Evolutionary conservation across 805 yeast genomes (phyloP), one percentile per base, ranked within the genome.

Genomic region (Candida chauliodis): DNA sequence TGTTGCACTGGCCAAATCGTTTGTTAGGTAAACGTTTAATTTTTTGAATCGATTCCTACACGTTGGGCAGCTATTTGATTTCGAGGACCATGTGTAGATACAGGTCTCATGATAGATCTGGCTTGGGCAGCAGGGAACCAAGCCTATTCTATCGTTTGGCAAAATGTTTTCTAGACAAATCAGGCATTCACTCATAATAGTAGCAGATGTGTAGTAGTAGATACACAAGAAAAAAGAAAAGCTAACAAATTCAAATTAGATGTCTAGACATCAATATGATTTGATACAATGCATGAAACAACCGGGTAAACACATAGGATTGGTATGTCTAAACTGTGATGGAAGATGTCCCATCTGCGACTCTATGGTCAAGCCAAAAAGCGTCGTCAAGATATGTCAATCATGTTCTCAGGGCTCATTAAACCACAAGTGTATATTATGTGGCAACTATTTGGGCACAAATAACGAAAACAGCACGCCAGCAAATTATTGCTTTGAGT

Each of bases 281-380:
- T 70, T 89, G 18, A 75, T 84, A 2, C 79, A 82, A 66, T 90
- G 98, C 55, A 66, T 84, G 73, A 85, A 83, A 55, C 93, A 79
- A 50, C 88, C 96, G 1, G 97, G 97, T 0, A 73, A 79, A 0
- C 61, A 66, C 13, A 56, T 76, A 3, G 98, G 95, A 1, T 63
- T 71, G 36, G 66, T 90, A 3, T 90, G 98, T 52, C 79, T 77
- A 22, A 84, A 75, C 56, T 90, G 98, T 57, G 96, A 90, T 55
- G 97, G 96, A 1, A 73, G 79, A 47, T 90, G 98, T 52, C 96
- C 96, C 2, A 69, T 79, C 2, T 90, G 98, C 58, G 97, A 89
- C 53, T 84, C 95, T 1, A 76, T 73, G 48, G 95, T 87, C 5
- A 77, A 81, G 44, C 88, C 93, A 0, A 73, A 76, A 6, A 69